Conservation (phyloP, 805 yeast genomes). For the Candida endomychidarum region DNA sequence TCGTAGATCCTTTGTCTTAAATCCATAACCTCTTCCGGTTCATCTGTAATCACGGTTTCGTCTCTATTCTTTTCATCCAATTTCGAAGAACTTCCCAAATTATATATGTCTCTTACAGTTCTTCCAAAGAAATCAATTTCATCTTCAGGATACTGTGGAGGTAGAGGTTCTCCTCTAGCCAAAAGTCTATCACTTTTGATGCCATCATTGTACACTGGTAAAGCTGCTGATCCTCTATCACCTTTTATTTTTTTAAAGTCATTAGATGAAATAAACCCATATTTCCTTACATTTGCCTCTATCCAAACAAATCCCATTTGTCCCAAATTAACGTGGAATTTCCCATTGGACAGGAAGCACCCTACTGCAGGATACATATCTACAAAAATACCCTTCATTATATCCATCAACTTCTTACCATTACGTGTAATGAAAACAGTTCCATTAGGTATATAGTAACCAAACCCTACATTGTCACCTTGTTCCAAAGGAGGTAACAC, state of each 20-base stretch:
- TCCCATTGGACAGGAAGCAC: slow-evolving; percentile 43
- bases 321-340: slow-evolving; percentile 44
- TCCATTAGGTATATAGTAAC: slow-evolving; percentile 49
- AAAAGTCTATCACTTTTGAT: slow-evolving; percentile 49
- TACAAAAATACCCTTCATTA: slow-evolving; percentile 47
- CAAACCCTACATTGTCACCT: slow-evolving; percentile 57
- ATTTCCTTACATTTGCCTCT: slow-evolving; percentile 52
- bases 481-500: slow-evolving; percentile 52
- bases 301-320: slow-evolving; percentile 49
- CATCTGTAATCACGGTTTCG: slow-evolving; percentile 22
- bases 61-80: slow-evolving; percentile 10
- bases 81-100: slow-evolving; percentile 30
- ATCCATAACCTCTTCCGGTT: slow-evolving; percentile 37
- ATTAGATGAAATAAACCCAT: slow-evolving; percentile 54
- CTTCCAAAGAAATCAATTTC: slow-evolving; percentile 64
- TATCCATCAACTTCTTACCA: slow-evolving; percentile 53
- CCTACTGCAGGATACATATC: slow-evolving; percentile 58
- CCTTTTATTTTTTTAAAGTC: slow-evolving; percentile 37
- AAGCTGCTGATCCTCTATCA: slow-evolving; percentile 37
- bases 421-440: slow-evolving; percentile 55
- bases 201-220: slow-evolving; percentile 41
- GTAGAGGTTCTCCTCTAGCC: slow-evolving; percentile 71
- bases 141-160: slow-evolving; percentile 66
- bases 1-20: slow-evolving; percentile 34
- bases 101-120: slow-evolving; percentile 20